These are phyloP conservation scores for Penicillium dipodomyicola DNA, from an alignment of 495 filamentous ascomycete genomes.

Conservation along the genomic window DNA sequence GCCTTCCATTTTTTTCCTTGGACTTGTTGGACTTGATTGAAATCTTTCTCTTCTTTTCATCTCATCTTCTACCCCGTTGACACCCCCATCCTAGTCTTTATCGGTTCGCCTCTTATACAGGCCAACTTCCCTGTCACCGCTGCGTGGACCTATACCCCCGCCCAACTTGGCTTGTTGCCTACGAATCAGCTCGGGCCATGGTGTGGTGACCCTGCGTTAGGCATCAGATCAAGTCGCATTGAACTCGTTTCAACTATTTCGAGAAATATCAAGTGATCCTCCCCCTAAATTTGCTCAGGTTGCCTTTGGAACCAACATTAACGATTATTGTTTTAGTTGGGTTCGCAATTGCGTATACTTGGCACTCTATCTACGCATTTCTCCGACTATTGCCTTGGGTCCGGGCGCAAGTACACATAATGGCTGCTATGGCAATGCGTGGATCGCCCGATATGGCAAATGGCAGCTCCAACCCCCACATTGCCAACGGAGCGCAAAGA, in stretches of 20 bases:
- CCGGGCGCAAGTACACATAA: slow-evolving; percentile 5
- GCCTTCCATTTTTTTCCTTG: neutral
- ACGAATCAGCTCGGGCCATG: slow-evolving; percentile 15
- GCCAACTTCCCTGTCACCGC: slow-evolving; percentile 12
- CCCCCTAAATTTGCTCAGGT: neutral
- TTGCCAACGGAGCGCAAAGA: slow-evolving; percentile 12
- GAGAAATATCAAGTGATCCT: neutral
- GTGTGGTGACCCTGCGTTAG: slow-evolving; percentile 23
- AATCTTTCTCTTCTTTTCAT: slow-evolving; percentile 1
- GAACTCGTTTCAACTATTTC: neutral
- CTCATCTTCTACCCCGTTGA: slow-evolving; percentile 6
- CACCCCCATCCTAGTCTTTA: neutral
- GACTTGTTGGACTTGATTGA: slow-evolving; percentile 2
- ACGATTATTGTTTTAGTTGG: neutral
- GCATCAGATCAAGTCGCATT: slow-evolving; percentile 27
- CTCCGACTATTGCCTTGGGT: neutral
- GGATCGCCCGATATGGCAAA: slow-evolving; percentile 27
- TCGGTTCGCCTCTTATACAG: neutral
- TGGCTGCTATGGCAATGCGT: slow-evolving; percentile 23
- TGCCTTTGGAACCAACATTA: neutral
- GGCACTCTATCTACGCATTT: neutral
- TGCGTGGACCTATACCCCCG: slow-evolving; percentile 1
- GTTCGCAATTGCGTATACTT: slow-evolving; percentile 17
- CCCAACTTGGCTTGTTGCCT: slow-evolving; percentile 6
- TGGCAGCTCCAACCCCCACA: slow-evolving; percentile 11